Evolutionary conservation across 176 grass and related monocot genomes (phyloP).

Genomic region (Microstegium vimineum): DNA sequence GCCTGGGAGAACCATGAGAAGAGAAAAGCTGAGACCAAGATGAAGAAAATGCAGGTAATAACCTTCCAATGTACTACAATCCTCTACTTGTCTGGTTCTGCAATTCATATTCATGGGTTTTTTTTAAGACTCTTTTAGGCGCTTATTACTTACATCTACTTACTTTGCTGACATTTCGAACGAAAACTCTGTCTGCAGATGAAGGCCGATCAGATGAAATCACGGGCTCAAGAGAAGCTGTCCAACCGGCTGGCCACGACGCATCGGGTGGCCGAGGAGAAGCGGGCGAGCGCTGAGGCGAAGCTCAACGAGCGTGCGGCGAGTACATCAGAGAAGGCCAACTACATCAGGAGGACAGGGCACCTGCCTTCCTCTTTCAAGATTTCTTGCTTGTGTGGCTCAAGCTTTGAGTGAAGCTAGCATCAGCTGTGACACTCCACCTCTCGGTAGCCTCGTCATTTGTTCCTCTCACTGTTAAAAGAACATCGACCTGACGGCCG

Average conservation of each 20-base stretch:
- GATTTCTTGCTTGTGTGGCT: conserved; percentile 79
- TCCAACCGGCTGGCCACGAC: conserved; percentile 53
- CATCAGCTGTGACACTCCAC: background rate
- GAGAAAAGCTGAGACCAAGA: conserved; percentile 74
- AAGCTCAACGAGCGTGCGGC: conserved; percentile 66
- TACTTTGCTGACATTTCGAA: background rate
- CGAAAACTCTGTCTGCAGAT: conserved; percentile 29
- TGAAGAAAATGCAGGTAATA: conserved; percentile 83
- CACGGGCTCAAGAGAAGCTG: conserved; percentile 73
- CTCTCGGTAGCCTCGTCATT: background rate
- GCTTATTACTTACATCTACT: no score
- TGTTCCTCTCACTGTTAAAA: background rate
- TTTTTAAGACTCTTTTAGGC: background rate
- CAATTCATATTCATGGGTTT: background rate
- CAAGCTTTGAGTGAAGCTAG: background rate
- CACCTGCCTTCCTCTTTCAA: conserved; percentile 78
- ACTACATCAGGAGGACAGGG: conserved; percentile 83
- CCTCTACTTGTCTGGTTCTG: background rate
- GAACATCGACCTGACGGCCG: background rate
- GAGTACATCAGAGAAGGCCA: conserved; percentile 63
- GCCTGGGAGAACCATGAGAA: conserved; percentile 98
- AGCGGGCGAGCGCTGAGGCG: conserved; percentile 58
- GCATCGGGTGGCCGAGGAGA: conserved; percentile 66
- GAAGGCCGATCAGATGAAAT: conserved; percentile 78
- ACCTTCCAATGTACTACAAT: background rate